These are phyloP conservation scores for Colletotrichum eremochloae DNA, from an alignment of 2,329 filamentous ascomycete genomes.

Conservation along the genomic window DNA sequence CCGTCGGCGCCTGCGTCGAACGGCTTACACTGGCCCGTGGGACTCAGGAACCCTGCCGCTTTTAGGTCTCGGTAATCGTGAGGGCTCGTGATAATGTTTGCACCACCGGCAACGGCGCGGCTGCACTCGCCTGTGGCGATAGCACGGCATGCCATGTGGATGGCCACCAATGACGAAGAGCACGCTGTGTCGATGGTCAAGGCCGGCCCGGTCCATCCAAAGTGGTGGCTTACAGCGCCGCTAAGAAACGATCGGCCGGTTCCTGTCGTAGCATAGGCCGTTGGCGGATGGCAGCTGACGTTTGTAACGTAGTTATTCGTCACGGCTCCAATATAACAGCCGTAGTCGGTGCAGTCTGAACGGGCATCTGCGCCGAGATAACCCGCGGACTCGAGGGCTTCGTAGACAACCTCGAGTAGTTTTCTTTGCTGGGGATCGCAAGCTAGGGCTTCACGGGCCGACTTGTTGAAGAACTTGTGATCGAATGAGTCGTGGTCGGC, in stretches of 20 bases:
- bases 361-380: slow-evolving; percentile 41
- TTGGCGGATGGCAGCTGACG: slow-evolving; percentile 50
- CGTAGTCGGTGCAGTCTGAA: slow-evolving; percentile 45
- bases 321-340: slow-evolving; percentile 53
- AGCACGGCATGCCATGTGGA: slow-evolving; percentile 49
- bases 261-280: slow-evolving; percentile 55
- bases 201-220: slow-evolving; percentile 55
- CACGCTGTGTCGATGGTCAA: slow-evolving; percentile 56
- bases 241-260: slow-evolving; percentile 50
- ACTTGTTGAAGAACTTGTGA: slow-evolving; percentile 56
- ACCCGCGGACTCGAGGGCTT: slow-evolving; percentile 52
- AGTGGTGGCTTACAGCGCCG: slow-evolving; percentile 53
- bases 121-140: slow-evolving; percentile 51
- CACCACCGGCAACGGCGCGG: slow-evolving; percentile 55
- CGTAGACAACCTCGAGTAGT: slow-evolving; percentile 56
- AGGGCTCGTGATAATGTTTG: slow-evolving; percentile 50
- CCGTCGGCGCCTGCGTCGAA: slow-evolving; percentile 56
- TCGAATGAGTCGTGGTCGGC: slow-evolving; percentile 51
- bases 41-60: slow-evolving; percentile 47
- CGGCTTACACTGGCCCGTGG: slow-evolving; percentile 51
- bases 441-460: slow-evolving; percentile 44
- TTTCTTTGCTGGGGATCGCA: slow-evolving; percentile 58
- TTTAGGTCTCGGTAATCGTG: slow-evolving; percentile 45
- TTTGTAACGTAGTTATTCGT: slow-evolving; percentile 57
- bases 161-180: slow-evolving; percentile 50